Conservation (phyloP, 345 rosid species). For the Cardamine resedifolia region DNA sequence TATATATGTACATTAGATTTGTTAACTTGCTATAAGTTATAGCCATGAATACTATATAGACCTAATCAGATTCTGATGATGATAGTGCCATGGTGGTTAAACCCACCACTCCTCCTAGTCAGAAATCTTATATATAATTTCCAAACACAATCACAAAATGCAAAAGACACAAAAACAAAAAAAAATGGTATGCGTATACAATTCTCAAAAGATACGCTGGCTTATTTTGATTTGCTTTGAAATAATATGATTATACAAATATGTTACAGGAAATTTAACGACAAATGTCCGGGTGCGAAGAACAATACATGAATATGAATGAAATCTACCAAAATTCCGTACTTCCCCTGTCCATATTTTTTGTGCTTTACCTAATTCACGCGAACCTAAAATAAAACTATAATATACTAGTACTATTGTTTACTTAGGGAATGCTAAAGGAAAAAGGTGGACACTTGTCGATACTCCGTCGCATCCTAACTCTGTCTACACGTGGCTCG, state of each 20-base stretch:
- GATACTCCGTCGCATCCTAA: slow-evolving; percentile 5
- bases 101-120: too few species aligned
- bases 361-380: slow-evolving; percentile 24
- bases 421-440: not conserved
- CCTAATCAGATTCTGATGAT: too few species aligned
- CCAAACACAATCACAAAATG: too few species aligned
- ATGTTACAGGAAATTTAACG: not conserved
- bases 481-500: slow-evolving; percentile 37
- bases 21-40: too few species aligned
- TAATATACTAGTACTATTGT: not conserved
- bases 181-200: too few species aligned
- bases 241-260: not conserved
- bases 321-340: slow-evolving; percentile 27
- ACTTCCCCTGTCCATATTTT: slow-evolving; percentile 1
- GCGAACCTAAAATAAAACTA: slow-evolving; percentile 5
- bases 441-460: slow-evolving; percentile 32
- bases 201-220: too few species aligned
- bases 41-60: too few species aligned
- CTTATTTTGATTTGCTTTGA: not conserved
- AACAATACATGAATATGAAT: slow-evolving; percentile 6
- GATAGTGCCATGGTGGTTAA: too few species aligned
- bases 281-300: not conserved
- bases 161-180: too few species aligned
- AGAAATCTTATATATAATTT: too few species aligned
- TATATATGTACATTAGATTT: too few species aligned